Evolutionary conservation across 495 filamentous ascomycete species (phyloP), one percentile per base, ranked within the genome.

Genomic region (Lasiosphaeria ovina): DNA sequence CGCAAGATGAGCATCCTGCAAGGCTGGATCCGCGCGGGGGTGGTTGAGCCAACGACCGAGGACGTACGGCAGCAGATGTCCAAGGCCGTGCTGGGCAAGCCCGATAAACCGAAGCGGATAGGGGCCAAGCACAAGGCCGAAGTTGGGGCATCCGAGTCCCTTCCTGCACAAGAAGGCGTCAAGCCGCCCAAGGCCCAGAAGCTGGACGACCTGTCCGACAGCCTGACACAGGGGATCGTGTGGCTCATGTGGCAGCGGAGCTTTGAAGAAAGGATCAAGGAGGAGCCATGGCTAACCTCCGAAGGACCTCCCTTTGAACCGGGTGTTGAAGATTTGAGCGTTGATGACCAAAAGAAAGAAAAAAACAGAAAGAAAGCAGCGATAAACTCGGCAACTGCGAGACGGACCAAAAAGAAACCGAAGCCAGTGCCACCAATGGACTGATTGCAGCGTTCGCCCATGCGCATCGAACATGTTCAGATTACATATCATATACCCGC

Each of bases 121-220:
- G 24, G 24, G 2, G 24, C 24, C 24, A 24, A 24, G 24, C 24
- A 24, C 24, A 24, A 24, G 24, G 24, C 24, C 24, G 24, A 24
- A 24, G 2, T 24, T 24, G 24, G 24, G 24, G 24, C 24, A 1
- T 24, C 24, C 24, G 24, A 24, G 24, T 24, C 24, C 1, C 24
- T 2, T 24, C 3, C 7, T 8, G 38, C 8, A 42, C 38, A 42
- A 42, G 62, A 67, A 11, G 62, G 62, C 55, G 24, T 2, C 24
- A 24, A 24, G 45, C 4, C 35, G 59, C 64, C 80, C 35, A 75
- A 71, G 17, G 12, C 12, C 1, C 8, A 8, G 8, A 98, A 98
- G 72, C 66, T 96, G 63, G 93, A 98, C 76, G 93, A 98, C 79
- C 76, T 98, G 62, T 89, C 92, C 6, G 93, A 98, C 82, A 90